Base-by-base conservation (phyloP, 495 filamentous ascomycete species). In the Penicillium diatomitis region DNA sequence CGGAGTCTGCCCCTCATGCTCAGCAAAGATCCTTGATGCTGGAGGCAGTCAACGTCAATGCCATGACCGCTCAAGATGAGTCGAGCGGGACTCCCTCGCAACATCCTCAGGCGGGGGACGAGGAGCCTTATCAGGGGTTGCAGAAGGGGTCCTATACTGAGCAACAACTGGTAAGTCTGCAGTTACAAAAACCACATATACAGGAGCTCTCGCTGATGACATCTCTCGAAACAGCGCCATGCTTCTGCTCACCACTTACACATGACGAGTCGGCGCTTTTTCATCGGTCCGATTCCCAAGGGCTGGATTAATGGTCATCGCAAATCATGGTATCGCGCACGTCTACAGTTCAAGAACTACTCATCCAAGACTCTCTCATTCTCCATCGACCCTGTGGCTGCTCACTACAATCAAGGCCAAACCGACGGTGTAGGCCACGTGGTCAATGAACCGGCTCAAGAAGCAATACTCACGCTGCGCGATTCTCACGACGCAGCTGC, bases 241-340 rank as follows among this genome's bases (percentile, higher is more conserved):
- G 75, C 81, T 30, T 81, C 75, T 42, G 73, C 82, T 12, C 70
- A 76, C 41, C 82, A 86, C 55, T 58, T 86, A 31, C 73, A 85
- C 58, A 65, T 82, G 52, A 86, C 82, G 6, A 77, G 73, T 37
- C 69, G 80, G 29, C 73, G 82, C 33, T 78, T 75, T 58, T 86
- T 86, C 62, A 83, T 86, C 53, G 82, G 82, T 6, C 82, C 82
- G 20, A 81, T 86, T 34, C 82, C 82, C 4, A 75, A 80, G 53
- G 82, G 80, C 44, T 86, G 82, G 82, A 68, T 84, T 42, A 81
- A 82, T 45, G 77, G 72, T 46, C 78, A 84, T 61, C 74, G 79
- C 40, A 80, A 80, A 44, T 70, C 76, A 9, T 84, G 82, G 82
- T 84, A 82, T 58, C 72, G 63, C 51, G 66, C 70, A 41, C 68